Evolutionary conservation across 768 basidiomycete species (phyloP).

Genomic region (Kwoniella mangroviensis): DNA sequence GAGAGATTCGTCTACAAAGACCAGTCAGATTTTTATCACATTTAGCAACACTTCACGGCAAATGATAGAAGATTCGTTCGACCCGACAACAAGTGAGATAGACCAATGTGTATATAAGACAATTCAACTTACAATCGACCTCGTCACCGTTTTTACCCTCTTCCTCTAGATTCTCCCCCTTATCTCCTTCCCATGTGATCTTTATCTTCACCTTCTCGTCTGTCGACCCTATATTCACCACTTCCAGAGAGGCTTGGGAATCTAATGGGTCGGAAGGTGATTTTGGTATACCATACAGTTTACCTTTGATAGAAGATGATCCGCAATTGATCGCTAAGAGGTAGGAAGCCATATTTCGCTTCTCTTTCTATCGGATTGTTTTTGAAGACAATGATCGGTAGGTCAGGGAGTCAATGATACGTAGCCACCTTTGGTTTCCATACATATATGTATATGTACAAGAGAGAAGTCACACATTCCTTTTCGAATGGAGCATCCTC

Average conservation of each 20-base stretch:
- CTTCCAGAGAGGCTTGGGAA: constrained; percentile 39
- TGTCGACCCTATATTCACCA: constrained; percentile 52
- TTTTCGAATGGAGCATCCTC: neutral
- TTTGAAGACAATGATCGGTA: neutral
- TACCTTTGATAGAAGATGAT: constrained; percentile 83
- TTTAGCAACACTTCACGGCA: no score
- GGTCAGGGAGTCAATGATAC: no score
- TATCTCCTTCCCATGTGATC: constrained; percentile 41
- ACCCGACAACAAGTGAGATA: no score
- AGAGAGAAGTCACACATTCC: no score
- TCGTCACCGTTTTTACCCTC: constrained; percentile 50
- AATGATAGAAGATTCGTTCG: no score
- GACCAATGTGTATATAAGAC: constrained; percentile 5
- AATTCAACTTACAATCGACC: constrained; percentile 49
- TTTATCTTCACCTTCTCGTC: constrained; percentile 60
- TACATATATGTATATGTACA: no score
- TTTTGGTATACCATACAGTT: constrained; percentile 63
- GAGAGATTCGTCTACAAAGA: constrained; percentile 43
- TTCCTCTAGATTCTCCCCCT: constrained; percentile 36
- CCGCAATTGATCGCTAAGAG: constrained; percentile 79
- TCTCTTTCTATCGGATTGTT: neutral
- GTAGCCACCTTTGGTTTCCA: no score
- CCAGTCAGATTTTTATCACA: no score
- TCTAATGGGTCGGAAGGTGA: constrained; percentile 31
- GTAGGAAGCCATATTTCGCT: constrained; percentile 27